Base-by-base conservation (phyloP, 306 rosid species). In the Lagenaria siceraria region DNA sequence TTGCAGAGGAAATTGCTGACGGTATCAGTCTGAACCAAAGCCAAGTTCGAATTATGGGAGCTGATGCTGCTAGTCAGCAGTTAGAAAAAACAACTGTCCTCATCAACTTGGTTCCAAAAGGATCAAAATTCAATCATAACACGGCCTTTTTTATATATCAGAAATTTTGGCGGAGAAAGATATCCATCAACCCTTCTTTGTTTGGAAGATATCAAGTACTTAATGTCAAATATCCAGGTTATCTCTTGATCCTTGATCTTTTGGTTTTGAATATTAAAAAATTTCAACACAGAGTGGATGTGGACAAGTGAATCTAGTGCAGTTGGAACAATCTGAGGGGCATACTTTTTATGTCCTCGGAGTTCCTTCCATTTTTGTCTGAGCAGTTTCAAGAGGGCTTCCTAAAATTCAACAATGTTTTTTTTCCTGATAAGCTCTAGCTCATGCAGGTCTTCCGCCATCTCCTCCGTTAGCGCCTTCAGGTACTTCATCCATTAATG, bases 31-130 rank as follows among this genome's bases (percentile, higher is more conserved):
- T 95, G 76, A 90, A 92, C 83, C 89, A 78, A 79, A 87, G 84
- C 81, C 99, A 95, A 86, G 99, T 95, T 81, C 97, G 97, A 58
- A 87, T 95, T 25, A 86, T 89, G 88, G 99, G 93, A 82, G 99
- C 99, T 4, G 89, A 95, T 80, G 97, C 93, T 55, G 84, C 92
- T 64, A 84, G 52, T 78, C 96, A 89, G 83, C 93, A 88, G 89
- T 79, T 88, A 17, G 97, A 90, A 77, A 84, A 89, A 83, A 92
- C 97, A 79, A 78, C 81, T 51, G 96, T 92, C 77, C 84, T 92
- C 58, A 80, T 95, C 74, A 83, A 92, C 86, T 86, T 95, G 81
- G 92, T 95, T 36, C 99, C 99, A 13, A 87, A 54, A 78, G 90
- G 95, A 77, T 51, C 78, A 36, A 87, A 72, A 64, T 95, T 95